Conservation (phyloP, 805 yeast species). For the Teunomyces panamensis region DNA sequence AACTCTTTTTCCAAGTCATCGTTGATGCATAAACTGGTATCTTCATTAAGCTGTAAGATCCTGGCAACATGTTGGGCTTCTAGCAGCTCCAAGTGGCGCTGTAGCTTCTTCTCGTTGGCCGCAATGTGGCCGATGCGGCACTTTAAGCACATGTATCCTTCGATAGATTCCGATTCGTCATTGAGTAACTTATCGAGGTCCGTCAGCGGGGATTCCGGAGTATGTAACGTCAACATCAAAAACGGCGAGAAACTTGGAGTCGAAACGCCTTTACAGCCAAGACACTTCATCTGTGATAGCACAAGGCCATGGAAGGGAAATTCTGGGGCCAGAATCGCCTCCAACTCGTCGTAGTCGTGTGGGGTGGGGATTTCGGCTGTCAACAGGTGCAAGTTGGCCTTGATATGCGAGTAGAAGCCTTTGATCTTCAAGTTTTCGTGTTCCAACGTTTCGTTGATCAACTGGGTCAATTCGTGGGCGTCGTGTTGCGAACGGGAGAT, state of each 20-base stretch:
- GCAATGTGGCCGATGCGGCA: conserved; percentile 51
- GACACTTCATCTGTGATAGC: conserved; percentile 67
- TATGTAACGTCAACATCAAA: conserved; percentile 67
- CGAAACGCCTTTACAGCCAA: conserved; percentile 61
- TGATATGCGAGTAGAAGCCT: conserved; percentile 23
- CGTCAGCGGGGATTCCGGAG: conserved; percentile 56
- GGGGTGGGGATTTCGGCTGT: conserved; percentile 7
- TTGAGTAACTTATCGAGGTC: conserved; percentile 53
- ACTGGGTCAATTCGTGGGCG: conserved; percentile 88
- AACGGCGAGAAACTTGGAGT: conserved; percentile 58
- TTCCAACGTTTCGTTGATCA: conserved; percentile 74
- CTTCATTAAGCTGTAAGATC: conserved; percentile 33
- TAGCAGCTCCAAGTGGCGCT: conserved; percentile 22
- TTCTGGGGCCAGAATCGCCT: conserved; percentile 43
- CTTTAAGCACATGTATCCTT: conserved; percentile 74
- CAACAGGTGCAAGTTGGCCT: conserved; percentile 7
- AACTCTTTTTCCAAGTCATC: conserved; percentile 59
- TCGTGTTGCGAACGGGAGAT: conserved; percentile 87
- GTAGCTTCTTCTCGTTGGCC: conserved; percentile 23
- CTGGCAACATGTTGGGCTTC: conserved; percentile 26
- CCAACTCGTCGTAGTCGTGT: conserved; percentile 8
- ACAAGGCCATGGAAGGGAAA: conserved; percentile 74
- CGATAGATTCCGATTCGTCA: conserved; percentile 63
- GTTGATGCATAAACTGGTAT: conserved; percentile 49
- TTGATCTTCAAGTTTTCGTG: conserved; percentile 53